A percentile compares a stretch with the other conserved stretches of the same genome.
These are phyloP conservation scores for Zygnema cylindricum DNA, from an alignment of 139 green algal species.

Conservation along the genomic window DNA sequence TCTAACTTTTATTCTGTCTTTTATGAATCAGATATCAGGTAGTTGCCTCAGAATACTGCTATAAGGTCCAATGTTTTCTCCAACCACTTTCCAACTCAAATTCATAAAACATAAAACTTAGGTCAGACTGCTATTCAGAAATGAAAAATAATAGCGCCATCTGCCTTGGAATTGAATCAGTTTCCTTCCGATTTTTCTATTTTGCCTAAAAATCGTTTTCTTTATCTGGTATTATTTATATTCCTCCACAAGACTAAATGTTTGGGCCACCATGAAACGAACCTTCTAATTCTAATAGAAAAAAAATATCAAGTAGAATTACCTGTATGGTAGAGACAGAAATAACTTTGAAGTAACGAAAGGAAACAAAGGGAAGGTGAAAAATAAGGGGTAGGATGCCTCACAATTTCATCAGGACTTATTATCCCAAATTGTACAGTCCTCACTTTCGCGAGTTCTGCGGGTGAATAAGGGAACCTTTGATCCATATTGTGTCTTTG, in stretches of 20 bases:
- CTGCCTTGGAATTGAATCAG: too few relatives aligned
- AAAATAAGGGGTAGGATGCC: slow-evolving; percentile 53
- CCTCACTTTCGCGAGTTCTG: slow-evolving; percentile 83
- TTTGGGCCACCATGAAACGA: background rate
- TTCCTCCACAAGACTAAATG: background rate
- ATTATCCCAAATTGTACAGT: slow-evolving; percentile 93
- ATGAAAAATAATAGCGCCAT: too few relatives aligned
- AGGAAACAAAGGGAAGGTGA: background rate
- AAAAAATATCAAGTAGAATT: background rate
- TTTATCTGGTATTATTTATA: too few relatives aligned
- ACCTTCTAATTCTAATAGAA: background rate
- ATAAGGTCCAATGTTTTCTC: too few relatives aligned
- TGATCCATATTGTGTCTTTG: slow-evolving; percentile 65
- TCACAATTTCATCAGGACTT: slow-evolving; percentile 95
- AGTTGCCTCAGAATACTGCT: too few relatives aligned
- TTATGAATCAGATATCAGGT: too few relatives aligned
- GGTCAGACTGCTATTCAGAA: too few relatives aligned
- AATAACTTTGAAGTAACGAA: slow-evolving; percentile 2
- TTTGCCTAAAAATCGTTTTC: too few relatives aligned
- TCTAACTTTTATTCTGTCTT: too few relatives aligned
- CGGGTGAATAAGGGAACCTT: slow-evolving; percentile 75
- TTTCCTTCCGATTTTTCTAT: too few relatives aligned
- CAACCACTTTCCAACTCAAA: too few relatives aligned
- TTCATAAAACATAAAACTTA: too few relatives aligned
- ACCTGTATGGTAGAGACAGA: background rate